Base-by-base conservation (phyloP, 306 rosid genomes). In the Datisca glomerata region DNA sequence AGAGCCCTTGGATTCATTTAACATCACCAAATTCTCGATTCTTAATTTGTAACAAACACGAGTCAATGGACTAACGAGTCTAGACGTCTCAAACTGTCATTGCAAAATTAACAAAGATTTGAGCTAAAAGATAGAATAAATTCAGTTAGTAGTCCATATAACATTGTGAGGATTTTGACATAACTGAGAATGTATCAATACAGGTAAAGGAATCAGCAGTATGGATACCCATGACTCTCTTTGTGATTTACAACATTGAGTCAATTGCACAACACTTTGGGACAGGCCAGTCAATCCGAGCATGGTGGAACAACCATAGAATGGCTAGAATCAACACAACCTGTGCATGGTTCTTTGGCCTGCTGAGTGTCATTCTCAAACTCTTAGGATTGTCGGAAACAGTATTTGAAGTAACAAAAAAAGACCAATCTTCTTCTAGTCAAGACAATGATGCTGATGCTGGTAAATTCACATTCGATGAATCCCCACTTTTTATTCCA, bases 251-350 rank as follows among this genome's bases (percentile, higher is more conserved):
- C 61, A 48, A n/a, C 24, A 2, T 60, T 1, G 48, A 60, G 25
- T 57, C 55, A 12, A 3, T 71, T 15, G 51, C 28, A 1, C 79
- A 73, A 36, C 69, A 48, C 58, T 6, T 76, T 6, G 37, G 15
- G 31, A 17, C 67, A 1, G 64, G 67, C 14, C 48, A 60, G 4
- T 73, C 94, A 33, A 21, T 69, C 13, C 55, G 59, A 51, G 61
- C 64, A 9, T 86, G 96, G 85, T 79, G 96, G 96, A 86, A 82
- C 42, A 79, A 76, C 53, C 61, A 61, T 29, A 62, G 67, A 36
- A 82, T 74, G 93, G 49, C 58, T 45, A 64, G 46, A 59, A 61
- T 87, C 53, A 48, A 1, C n/a, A 0, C 60, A 12, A 43, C 45
- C 64, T 70, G 24, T 18, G 59, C 81, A 9, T 70, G 70, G 50